Base-by-base conservation (phyloP, 306 rosid species). In the Dalbergia cultrata region DNA sequence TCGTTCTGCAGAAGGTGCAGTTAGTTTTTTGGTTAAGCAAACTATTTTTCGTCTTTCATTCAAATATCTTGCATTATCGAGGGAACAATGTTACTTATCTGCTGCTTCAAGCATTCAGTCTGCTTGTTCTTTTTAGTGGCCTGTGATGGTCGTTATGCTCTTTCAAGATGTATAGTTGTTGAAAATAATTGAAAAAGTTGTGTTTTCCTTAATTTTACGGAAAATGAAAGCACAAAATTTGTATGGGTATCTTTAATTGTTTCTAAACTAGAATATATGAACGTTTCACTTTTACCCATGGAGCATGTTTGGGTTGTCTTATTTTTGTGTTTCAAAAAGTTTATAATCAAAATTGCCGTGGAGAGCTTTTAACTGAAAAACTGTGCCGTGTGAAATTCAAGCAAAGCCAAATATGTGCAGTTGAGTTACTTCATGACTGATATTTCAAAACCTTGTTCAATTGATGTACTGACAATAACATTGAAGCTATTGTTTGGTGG, bases 1-100 rank as follows among this genome's bases (percentile, higher is more conserved):
- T 96, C 72, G 93, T 96, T 81, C 70, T 93, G 87, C 93, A 88
- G 80, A 96, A 93, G 97, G 99, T 96, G 79, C 22, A 7, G 50
- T 78, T 82, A 62, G 71, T 79, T 82, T 80, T 76, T 77, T 81
- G 19, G 80, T 44, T 67, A 54, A 73, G 18, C 7, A 18, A 22
- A 45, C 18, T 47, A 37, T 45, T 70, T 45, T 43, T 43, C 57
- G 11, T 76, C 66, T 80, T 44, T 54, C 33, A 44, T 59, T 78
- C 77, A 44, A 49, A 14, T 31, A 67, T 66, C 22, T 52, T 76
- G 44, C 52, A 62, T 22, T 60, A 33, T 45, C 50, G 11, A 33
- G 43, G 13, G 75, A n/a, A 49, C 31, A 31, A 34, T 53, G 69
- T 10, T 19, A 35, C 47, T 21, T 56, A 64, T 67, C 21, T 26